These are phyloP conservation scores for Boletus rubescentipes DNA, from an alignment of 768 basidiomycete species.

Conservation along the genomic window DNA sequence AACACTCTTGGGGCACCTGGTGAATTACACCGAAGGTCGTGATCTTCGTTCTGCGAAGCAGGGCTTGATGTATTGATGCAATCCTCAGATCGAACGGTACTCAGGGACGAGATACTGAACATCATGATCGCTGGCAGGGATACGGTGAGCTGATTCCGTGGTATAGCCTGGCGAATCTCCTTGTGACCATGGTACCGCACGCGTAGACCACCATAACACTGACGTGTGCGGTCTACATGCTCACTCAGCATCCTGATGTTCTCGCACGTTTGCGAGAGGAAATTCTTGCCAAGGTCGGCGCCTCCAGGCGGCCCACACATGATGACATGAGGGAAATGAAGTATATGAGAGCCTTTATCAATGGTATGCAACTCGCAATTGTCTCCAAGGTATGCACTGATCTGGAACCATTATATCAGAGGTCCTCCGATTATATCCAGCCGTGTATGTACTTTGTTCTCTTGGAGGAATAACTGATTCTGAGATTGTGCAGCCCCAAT, in stretches of 20 bases:
- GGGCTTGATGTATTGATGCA: not conserved
- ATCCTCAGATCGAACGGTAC: conserved; percentile 18
- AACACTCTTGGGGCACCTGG: conserved; percentile 51
- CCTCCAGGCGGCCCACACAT: conserved; percentile 46
- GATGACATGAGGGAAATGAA: conserved; percentile 63
- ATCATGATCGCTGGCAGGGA: conserved; percentile 39
- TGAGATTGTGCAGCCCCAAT: conserved; percentile 19
- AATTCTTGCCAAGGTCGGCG: conserved; percentile 52
- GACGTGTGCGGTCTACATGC: conserved; percentile 41
- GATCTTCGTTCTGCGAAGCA: not conserved
- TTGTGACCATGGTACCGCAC: not conserved
- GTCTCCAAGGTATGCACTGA: not conserved
- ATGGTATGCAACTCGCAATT: conserved; percentile 39
- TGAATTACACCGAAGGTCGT: conserved; percentile 53
- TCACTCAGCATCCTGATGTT: conserved; percentile 52
- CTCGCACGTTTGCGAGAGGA: conserved; percentile 52
- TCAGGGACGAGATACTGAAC: conserved; percentile 29
- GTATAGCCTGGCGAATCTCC: not conserved
- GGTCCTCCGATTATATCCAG: conserved; percentile 33
- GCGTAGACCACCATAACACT: conserved; percentile 33
- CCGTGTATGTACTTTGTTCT: conserved; percentile 22
- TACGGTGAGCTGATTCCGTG: conserved; percentile 34
- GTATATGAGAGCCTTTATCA: conserved; percentile 62
- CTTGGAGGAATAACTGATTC: not conserved
- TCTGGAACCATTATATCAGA: conserved; percentile 14